Conservation (phyloP, 805 yeast genomes). For the Candida endomychidarum region DNA sequence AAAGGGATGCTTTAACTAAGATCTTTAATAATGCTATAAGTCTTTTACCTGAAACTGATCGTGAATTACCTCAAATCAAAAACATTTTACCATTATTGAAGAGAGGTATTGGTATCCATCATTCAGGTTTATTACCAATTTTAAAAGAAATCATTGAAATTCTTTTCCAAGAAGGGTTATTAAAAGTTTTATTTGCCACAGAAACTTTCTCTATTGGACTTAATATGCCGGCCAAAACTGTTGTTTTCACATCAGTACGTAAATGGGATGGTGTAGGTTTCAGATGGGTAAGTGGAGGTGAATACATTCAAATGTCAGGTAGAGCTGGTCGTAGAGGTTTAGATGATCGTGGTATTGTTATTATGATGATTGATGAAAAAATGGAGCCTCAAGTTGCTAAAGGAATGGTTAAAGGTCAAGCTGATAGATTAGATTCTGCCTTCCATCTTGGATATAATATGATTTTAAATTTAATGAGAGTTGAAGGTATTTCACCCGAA, state of each 20-base stretch:
- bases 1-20: slow-evolving; percentile 84
- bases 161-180: slow-evolving; percentile 92
- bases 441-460: slow-evolving; percentile 96
- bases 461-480: slow-evolving; percentile 94
- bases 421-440: slow-evolving; percentile 95
- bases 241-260: slow-evolving; percentile 94
- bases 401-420: slow-evolving; percentile 99
- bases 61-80: slow-evolving; percentile 91
- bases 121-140: slow-evolving; percentile 92
- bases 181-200: slow-evolving; percentile 94
- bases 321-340: slow-evolving; percentile 99
- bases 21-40: slow-evolving; percentile 89
- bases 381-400: slow-evolving; percentile 99
- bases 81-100: slow-evolving; percentile 84
- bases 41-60: slow-evolving; percentile 84
- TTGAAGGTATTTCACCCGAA: slow-evolving; percentile 97
- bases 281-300: slow-evolving; percentile 99
- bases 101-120: slow-evolving; percentile 98
- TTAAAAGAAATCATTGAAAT: slow-evolving; percentile 94
- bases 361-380: slow-evolving; percentile 98
- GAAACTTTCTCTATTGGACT: slow-evolving; percentile 98
- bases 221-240: slow-evolving; percentile 99
- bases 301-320: slow-evolving; percentile 98
- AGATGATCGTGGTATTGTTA: slow-evolving; percentile 98
- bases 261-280: slow-evolving; percentile 98